These are phyloP conservation scores for Aspergillus spinulosporus DNA, from an alignment of 2,329 filamentous ascomycete species.

Conservation along the genomic window DNA sequence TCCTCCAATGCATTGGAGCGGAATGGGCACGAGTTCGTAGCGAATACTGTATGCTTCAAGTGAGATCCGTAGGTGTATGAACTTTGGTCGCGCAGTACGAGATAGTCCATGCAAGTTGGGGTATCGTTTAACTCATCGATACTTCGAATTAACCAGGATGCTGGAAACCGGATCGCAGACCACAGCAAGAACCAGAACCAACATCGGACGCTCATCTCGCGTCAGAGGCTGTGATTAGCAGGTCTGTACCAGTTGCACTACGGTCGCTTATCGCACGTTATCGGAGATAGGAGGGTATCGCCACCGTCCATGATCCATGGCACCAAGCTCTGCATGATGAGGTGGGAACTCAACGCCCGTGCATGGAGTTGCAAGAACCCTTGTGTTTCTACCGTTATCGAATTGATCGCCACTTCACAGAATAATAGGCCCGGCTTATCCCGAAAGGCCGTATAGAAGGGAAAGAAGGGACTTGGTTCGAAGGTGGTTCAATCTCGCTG, in stretches of 20 bases:
- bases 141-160: background rate
- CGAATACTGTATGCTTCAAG: background rate
- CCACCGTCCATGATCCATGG: background rate
- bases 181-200: background rate
- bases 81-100: background rate
- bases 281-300: background rate
- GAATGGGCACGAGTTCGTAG: conserved; percentile 4
- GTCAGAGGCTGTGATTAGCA: background rate
- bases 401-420: conserved; percentile 1
- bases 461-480: background rate
- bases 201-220: background rate
- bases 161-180: background rate
- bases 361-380: conserved; percentile 8
- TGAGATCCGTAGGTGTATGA: background rate
- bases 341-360: conserved; percentile 9
- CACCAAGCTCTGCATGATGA: conserved; percentile 16
- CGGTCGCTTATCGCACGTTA: background rate
- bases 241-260: background rate
- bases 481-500: background rate
- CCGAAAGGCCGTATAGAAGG: conserved; percentile 4
- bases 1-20: conserved; percentile 8
- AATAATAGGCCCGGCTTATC: background rate
- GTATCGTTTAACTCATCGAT: too few species aligned
- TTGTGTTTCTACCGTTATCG: background rate
- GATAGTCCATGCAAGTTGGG: too few species aligned